Evolutionary conservation across 176 grass and related monocot species (phyloP).

Genomic region (Bromus sterilis): DNA sequence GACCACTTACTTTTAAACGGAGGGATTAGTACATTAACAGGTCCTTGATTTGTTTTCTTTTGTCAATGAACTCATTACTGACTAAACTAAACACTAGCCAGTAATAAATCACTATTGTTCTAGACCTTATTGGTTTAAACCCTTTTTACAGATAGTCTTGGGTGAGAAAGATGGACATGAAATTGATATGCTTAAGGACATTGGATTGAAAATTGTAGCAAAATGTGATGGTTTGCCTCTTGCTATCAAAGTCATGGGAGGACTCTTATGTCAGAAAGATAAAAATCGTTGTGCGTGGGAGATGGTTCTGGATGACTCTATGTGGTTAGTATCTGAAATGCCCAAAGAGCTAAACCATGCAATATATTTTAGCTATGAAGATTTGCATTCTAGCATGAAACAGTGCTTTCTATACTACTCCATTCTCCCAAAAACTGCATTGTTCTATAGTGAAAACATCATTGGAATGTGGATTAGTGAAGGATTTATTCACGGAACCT

Average conservation of each 20-base stretch:
- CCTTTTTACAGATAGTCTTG: background rate
- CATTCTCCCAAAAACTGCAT: constrained; percentile 3
- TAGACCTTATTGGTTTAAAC: background rate
- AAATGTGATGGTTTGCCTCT: constrained; percentile 50
- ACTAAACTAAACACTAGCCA: background rate
- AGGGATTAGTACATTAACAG: background rate
- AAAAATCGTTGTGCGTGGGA: background rate
- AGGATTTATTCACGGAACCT: background rate
- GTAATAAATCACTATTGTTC: background rate
- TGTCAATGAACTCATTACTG: background rate
- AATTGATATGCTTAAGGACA: background rate
- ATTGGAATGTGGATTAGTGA: constrained; percentile 30
- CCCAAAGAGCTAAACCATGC: constrained; percentile 13
- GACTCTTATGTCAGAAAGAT: constrained; percentile 1
- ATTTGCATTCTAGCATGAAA: constrained; percentile 17
- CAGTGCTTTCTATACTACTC: constrained; percentile 33
- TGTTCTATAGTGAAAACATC: accelerated
- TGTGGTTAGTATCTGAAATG: constrained; percentile 4
- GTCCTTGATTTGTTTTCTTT: background rate
- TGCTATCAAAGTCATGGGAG: constrained; percentile 37
- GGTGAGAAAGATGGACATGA: background rate
- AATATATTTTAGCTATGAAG: constrained; percentile 13
- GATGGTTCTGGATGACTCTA: background rate
- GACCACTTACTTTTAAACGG: too few relatives aligned
- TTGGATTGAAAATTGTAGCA: constrained; percentile 12